Conservation (phyloP, 306 rosid species). For the Rosa persica region DNA sequence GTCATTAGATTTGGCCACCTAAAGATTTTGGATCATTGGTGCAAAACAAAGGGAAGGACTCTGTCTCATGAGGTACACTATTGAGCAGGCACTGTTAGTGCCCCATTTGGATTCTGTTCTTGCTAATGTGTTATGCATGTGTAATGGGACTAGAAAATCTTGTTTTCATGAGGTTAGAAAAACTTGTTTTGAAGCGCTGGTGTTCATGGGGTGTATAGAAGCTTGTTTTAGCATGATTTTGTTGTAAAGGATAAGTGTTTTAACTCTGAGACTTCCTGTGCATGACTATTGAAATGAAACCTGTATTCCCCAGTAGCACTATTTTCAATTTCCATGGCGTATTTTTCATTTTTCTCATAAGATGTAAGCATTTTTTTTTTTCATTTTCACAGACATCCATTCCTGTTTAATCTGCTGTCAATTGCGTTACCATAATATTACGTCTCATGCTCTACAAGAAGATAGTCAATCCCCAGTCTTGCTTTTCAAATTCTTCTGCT, state of each 20-base stretch:
- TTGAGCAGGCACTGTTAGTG: not conserved
- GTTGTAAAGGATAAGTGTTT: not conserved
- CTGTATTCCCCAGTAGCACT: not conserved
- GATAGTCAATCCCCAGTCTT: not conserved
- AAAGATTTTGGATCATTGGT: conserved; percentile 57
- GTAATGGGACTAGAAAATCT: conserved; percentile 1
- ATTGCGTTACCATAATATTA: not conserved
- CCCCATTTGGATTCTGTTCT: not conserved
- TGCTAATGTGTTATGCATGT: not conserved
- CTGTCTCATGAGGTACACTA: conserved; percentile 35
- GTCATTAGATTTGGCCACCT: conserved; percentile 57
- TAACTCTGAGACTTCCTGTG: not conserved
- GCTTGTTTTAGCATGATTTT: not conserved
- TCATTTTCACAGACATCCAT: not conserved
- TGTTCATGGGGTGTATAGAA: not conserved
- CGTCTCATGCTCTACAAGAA: not conserved
- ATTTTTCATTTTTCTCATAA: not conserved
- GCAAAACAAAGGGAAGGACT: conserved; percentile 31
- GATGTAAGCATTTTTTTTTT: too few species aligned
- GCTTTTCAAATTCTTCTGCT: not conserved
- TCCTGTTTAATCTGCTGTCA: not conserved
- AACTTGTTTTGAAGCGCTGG: not conserved
- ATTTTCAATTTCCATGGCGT: not conserved
- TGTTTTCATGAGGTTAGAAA: not conserved
- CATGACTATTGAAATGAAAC: not conserved